Conservation (phyloP, 768 basidiomycete genomes). For the Phaeolepiota aurea region DNA sequence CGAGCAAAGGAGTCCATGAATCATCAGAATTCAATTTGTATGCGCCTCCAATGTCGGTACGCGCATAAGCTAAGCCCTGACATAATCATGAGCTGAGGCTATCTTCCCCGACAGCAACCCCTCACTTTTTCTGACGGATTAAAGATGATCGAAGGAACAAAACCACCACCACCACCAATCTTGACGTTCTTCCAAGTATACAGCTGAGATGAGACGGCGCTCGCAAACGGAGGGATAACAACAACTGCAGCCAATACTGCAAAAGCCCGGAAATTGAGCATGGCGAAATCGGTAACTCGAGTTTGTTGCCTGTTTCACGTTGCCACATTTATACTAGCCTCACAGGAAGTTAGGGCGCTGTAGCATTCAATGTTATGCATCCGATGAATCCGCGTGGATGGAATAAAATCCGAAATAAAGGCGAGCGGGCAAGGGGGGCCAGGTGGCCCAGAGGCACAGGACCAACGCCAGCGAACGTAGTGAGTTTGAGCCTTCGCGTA, state of each 20-base stretch:
- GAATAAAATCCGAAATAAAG: conserved; percentile 12
- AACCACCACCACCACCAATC: conserved; percentile 38
- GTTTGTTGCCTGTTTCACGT: not conserved
- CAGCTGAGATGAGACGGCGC: conserved; percentile 35
- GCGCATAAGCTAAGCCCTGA: conserved; percentile 53
- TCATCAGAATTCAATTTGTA: conserved; percentile 55
- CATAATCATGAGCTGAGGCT: not conserved
- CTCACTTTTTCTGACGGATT: conserved; percentile 42
- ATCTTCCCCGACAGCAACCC: too few species aligned
- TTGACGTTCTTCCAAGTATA: conserved; percentile 63
- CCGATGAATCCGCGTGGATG: conserved; percentile 15
- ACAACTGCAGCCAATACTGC: conserved; percentile 19
- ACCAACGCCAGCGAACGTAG: not conserved
- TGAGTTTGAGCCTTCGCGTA: not conserved
- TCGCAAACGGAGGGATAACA: conserved; percentile 16
- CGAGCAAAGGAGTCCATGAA: conserved; percentile 54
- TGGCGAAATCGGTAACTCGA: conserved; percentile 8
- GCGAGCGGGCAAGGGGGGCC: conserved; percentile 5
- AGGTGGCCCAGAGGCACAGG: not conserved
- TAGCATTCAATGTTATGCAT: too few species aligned
- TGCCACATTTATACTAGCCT: not conserved
- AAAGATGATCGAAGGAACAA: conserved; percentile 53
- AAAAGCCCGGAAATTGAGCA: conserved; percentile 23
- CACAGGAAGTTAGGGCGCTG: too few species aligned
- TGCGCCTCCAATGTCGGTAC: conserved; percentile 61